Conservation (phyloP, 2,329 filamentous ascomycete genomes). For the Ophiostoma perfectum region DNA sequence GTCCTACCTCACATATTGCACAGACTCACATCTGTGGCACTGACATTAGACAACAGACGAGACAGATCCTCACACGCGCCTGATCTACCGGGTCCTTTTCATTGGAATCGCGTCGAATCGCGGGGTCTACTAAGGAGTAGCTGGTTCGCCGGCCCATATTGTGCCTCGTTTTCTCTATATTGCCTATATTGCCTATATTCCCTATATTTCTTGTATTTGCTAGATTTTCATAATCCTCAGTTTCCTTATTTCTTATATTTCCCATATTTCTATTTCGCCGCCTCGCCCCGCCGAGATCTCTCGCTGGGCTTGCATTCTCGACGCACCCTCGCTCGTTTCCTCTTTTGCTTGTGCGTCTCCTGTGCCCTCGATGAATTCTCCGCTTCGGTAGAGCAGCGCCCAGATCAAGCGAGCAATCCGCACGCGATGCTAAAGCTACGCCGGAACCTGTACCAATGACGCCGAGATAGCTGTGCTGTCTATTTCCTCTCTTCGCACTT, state of each 20-base stretch:
- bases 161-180: too few relatives aligned
- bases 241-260: neutral
- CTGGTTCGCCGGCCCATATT: neutral
- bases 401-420: neutral
- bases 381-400: neutral
- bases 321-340: neutral
- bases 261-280: neutral
- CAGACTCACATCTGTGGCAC: too few relatives aligned
- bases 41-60: too few relatives aligned
- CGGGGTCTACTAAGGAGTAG: neutral
- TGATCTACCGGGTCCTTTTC: neutral
- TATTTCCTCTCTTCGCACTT: neutral
- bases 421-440: neutral
- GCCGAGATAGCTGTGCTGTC: neutral
- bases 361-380: neutral
- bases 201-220: too few relatives aligned
- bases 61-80: too few relatives aligned
- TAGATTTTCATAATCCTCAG: neutral
- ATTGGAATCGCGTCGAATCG: neutral
- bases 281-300: neutral
- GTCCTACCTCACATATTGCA: too few relatives aligned
- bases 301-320: neutral
- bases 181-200: too few relatives aligned
- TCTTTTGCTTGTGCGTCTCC: neutral
- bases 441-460: constrained; percentile 1